These are phyloP conservation scores for Leucosporidium scottii DNA, from an alignment of 768 basidiomycete genomes.

Conservation along the genomic window DNA sequence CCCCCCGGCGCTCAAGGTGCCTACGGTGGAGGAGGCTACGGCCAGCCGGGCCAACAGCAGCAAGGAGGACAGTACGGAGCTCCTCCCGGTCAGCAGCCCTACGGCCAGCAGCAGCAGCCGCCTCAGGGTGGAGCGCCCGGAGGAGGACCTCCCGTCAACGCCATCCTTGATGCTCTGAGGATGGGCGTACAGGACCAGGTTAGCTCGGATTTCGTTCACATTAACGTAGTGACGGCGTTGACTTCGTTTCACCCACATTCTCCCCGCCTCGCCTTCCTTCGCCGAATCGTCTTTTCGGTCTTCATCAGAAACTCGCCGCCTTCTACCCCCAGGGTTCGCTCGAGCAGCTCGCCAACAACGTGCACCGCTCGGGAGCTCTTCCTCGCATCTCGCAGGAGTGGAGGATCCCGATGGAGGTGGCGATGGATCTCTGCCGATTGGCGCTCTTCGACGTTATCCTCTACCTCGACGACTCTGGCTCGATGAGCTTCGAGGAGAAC, in stretches of 20 bases:
- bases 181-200: constrained; percentile 27
- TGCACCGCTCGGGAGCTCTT: constrained; percentile 42
- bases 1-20: too few species aligned
- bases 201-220: not conserved
- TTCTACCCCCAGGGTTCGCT: constrained; percentile 46
- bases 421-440: constrained; percentile 44
- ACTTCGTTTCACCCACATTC: too few species aligned
- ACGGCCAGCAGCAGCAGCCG: not conserved
- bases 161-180: constrained; percentile 10
- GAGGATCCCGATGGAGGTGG: constrained; percentile 45
- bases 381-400: constrained; percentile 42
- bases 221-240: too few species aligned
- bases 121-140: too few species aligned
- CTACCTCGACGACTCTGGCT: constrained; percentile 40
- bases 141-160: constrained; percentile 1
- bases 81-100: not conserved
- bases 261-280: too few species aligned
- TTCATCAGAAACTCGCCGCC: constrained; percentile 42
- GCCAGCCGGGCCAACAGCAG: not conserved
- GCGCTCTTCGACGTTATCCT: constrained; percentile 44
- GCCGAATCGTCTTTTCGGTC: not conserved
- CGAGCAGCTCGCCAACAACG: constrained; percentile 43
- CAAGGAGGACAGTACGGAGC: not conserved
- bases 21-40: too few species aligned
- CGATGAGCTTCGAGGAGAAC: constrained; percentile 44